Percentiles rank a stretch among this genome's conserved stretches.
Conservation (phyloP, 1,284 basidiomycete species). For the Heliocybe sulcata region DNA sequence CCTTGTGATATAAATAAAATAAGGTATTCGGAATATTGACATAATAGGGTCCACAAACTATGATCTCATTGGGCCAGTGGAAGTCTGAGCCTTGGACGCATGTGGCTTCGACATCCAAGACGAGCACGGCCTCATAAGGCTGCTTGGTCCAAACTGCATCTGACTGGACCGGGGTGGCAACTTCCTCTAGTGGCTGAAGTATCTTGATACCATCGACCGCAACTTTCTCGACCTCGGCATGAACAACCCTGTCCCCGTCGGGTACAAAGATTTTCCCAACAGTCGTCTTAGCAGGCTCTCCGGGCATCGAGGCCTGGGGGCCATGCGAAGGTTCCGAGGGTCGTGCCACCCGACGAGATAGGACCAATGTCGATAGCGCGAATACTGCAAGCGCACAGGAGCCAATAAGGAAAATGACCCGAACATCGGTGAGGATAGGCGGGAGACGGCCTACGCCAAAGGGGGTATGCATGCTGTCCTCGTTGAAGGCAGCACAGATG, state of each 20-base stretch:
- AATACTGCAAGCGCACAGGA: background rate
- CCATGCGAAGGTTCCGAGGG: background rate
- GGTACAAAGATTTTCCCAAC: background rate
- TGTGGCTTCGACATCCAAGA: constrained; percentile 89
- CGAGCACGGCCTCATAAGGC: constrained; percentile 63
- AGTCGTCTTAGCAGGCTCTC: background rate
- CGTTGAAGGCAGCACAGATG: background rate
- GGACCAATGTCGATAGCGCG: background rate
- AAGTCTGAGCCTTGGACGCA: constrained; percentile 50
- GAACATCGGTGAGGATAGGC: background rate
- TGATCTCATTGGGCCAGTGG: constrained; percentile 75
- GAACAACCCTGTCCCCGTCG: background rate
- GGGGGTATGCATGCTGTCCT: background rate
- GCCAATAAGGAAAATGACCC: background rate
- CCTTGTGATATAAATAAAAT: constrained; percentile 34
- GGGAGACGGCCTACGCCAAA: background rate
- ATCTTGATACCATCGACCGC: background rate
- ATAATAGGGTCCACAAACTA: constrained; percentile 45
- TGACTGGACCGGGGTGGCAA: background rate
- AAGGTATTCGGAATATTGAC: constrained; percentile 8
- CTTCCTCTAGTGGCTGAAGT: background rate
- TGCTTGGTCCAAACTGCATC: constrained; percentile 31
- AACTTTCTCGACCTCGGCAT: background rate
- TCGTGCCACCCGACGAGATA: background rate
- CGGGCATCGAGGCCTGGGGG: background rate